Percentiles rank a stretch among this genome's conserved stretches.
These are phyloP conservation scores for Exophiala aquamarina DNA, from an alignment of 2,329 filamentous ascomycete species.

Conservation along the genomic window DNA sequence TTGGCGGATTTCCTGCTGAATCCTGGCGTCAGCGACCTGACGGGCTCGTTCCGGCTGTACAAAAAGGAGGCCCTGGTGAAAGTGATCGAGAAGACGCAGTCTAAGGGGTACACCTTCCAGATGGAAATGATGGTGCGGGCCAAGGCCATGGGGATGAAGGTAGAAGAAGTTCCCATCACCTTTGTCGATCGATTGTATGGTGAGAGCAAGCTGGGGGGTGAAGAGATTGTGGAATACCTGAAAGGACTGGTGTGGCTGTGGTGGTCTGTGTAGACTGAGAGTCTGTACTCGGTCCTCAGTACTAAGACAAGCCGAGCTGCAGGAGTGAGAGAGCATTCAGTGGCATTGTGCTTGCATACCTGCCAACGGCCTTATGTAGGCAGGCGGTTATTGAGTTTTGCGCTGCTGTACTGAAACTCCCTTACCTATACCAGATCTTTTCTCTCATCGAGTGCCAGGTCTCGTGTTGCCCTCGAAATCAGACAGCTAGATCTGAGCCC, in stretches of 20 bases:
- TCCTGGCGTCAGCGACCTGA: conserved; percentile 92
- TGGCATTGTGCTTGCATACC: neutral
- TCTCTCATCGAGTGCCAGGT: too few species aligned
- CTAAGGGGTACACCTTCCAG: conserved; percentile 98
- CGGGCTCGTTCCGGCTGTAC: conserved; percentile 91
- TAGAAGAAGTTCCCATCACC: conserved; percentile 92
- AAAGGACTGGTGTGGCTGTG: conserved; percentile 79
- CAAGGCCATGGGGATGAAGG: conserved; percentile 91
- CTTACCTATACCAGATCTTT: too few species aligned
- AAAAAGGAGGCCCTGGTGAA: conserved; percentile 87
- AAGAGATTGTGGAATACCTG: conserved; percentile 95
- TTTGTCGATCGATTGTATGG: conserved; percentile 96
- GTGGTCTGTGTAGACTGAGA: conserved; percentile 71
- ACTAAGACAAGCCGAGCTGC: too few species aligned
- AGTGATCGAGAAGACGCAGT: conserved; percentile 87
- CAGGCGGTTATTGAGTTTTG: too few species aligned
- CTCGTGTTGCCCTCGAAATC: too few species aligned
- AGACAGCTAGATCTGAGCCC: too few species aligned
- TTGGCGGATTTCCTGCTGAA: conserved; percentile 93
- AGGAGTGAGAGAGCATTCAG: neutral
- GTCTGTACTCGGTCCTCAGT: too few species aligned
- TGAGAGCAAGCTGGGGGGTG: conserved; percentile 88
- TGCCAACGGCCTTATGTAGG: too few species aligned
- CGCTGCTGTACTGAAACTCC: too few species aligned
- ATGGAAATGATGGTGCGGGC: conserved; percentile 99